Percentiles rank a stretch among this genome's conserved stretches.
phyloP scores from a whole-genome alignment of 1,284 basidiomycete species.

The Fomitopsis palustris region DNA sequence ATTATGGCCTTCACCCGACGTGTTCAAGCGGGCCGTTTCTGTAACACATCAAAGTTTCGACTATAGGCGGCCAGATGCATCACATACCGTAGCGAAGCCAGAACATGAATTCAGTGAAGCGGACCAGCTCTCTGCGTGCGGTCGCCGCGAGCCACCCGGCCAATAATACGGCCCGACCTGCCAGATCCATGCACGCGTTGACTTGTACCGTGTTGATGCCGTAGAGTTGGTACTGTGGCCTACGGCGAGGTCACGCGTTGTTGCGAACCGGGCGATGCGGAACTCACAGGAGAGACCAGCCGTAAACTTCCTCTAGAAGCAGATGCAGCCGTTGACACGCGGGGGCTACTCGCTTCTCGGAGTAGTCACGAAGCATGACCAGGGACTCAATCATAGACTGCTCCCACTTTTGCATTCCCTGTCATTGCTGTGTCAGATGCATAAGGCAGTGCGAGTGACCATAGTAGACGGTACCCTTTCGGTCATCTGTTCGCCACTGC shows the following conservation, averaged over 20 bases:
- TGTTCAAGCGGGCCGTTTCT: conserved; percentile 28
- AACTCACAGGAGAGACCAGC: conserved; percentile 72
- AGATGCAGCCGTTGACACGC: conserved; percentile 74
- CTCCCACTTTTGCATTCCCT: conserved; percentile 82
- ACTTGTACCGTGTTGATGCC: conserved; percentile 49
- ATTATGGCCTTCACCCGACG: conserved; percentile 36
- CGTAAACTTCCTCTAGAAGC: conserved; percentile 69
- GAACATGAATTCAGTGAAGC: conserved; percentile 74
- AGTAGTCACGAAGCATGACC: conserved; percentile 66
- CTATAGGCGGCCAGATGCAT: background rate
- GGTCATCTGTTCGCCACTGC: conserved; percentile 74
- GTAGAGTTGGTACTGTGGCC: conserved; percentile 39
- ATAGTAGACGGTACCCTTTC: conserved; percentile 51
- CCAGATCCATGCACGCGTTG: conserved; percentile 45
- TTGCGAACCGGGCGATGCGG: background rate
- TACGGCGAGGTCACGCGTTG: conserved; percentile 11
- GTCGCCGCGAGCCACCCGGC: conserved; percentile 64
- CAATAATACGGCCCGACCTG: conserved; percentile 55
- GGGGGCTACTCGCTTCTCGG: conserved; percentile 64
- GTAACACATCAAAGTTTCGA: conserved; percentile 2
- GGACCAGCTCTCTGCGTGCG: conserved; percentile 60
- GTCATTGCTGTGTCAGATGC: background rate
- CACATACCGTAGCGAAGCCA: conserved; percentile 71
- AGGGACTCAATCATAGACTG: conserved; percentile 65
- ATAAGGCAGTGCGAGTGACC: background rate